These are phyloP conservation scores for Neocucurbitaria cava DNA, from an alignment of 2,329 filamentous ascomycete genomes.

Conservation along the genomic window DNA sequence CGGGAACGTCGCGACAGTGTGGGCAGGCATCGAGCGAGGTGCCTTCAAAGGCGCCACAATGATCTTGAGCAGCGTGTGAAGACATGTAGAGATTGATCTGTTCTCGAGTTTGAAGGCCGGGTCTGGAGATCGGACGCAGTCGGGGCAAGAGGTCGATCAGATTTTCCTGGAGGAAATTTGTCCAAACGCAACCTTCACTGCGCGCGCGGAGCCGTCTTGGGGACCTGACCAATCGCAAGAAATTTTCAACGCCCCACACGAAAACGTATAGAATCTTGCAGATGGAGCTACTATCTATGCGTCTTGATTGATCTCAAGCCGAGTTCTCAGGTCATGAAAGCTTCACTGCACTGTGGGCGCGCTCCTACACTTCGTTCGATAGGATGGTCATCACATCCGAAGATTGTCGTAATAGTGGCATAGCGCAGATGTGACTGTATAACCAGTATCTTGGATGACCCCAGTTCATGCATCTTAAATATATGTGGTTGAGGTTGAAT, in stretches of 20 bases:
- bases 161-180: background rate
- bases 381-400: no score
- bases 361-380: no score
- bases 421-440: no score
- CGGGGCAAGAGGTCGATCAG: background rate
- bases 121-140: background rate
- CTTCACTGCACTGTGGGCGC: no score
- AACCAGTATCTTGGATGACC: no score
- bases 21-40: background rate
- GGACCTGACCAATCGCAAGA: background rate
- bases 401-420: no score
- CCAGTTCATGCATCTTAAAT: no score
- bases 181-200: background rate
- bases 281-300: no score
- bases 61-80: background rate
- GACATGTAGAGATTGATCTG: background rate
- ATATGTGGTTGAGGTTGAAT: background rate
- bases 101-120: background rate
- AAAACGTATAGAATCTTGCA: no score
- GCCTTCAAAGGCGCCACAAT: background rate
- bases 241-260: no score
- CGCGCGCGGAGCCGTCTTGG: background rate
- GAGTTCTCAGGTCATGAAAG: no score
- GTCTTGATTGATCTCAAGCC: no score
- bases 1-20: conserved; percentile 4